Evolutionary conservation across 192 early-diverging fungal species (phyloP).

Genomic region (Haplosporangium gracile): DNA sequence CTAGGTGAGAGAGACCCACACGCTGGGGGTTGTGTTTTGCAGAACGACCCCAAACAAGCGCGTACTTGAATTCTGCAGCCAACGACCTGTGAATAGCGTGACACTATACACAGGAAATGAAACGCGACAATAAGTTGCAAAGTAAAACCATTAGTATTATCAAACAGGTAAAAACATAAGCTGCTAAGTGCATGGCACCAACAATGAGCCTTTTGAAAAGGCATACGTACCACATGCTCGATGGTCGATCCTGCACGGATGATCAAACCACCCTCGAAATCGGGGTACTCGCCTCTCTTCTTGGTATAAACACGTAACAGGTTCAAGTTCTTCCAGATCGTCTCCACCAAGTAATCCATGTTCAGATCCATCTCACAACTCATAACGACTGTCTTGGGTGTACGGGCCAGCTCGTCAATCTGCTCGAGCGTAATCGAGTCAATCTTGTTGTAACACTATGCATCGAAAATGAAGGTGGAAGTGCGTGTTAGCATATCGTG

Average conservation of each 20-base stretch:
- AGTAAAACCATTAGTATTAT: background rate
- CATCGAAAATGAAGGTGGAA: background rate
- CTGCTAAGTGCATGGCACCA: too few species aligned
- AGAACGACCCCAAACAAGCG: conserved; percentile 93
- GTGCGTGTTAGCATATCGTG: background rate
- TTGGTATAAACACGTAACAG: conserved; percentile 98
- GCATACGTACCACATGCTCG: conserved; percentile 74
- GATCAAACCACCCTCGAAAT: conserved; percentile 94
- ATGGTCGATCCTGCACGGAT: conserved; percentile 84
- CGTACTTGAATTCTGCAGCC: conserved; percentile 92
- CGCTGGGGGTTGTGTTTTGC: conserved; percentile 98
- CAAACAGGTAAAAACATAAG: background rate
- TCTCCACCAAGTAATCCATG: conserved; percentile 89
- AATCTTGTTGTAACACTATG: conserved; percentile 94
- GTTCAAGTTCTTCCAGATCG: conserved; percentile 91
- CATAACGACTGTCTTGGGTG: conserved; percentile 92
- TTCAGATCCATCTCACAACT: conserved; percentile 94
- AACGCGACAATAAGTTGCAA: background rate
- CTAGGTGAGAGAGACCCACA: conserved; percentile 85
- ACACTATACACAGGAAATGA: conserved; percentile 61
- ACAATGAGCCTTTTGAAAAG: too few species aligned
- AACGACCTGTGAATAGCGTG: conserved; percentile 90
- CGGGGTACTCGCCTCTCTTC: conserved; percentile 93
- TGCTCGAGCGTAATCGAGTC: conserved; percentile 97
- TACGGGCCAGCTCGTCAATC: conserved; percentile 91